Evolutionary conservation across 495 filamentous ascomycete genomes (phyloP).

Genomic region (Acidomyces sp.): DNA sequence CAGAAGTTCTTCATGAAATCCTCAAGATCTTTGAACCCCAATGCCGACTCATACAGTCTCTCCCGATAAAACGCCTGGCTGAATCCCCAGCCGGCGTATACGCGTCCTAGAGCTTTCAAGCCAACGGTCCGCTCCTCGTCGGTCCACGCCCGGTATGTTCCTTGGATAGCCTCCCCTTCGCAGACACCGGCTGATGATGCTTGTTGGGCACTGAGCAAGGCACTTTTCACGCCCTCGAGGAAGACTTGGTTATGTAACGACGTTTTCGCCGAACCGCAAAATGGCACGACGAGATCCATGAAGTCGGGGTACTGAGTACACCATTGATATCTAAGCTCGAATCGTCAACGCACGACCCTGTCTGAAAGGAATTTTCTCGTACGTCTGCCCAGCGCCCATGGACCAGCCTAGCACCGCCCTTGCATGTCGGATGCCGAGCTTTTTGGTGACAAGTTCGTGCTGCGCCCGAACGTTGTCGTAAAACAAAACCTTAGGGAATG

Average conservation of each 20-base stretch:
- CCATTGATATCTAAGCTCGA: conserved; percentile 31
- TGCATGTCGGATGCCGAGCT: conserved; percentile 48
- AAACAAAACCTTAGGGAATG: conserved; percentile 49
- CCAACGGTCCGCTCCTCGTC: conserved; percentile 44
- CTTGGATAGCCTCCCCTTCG: conserved; percentile 28
- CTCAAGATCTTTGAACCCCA: conserved; percentile 51
- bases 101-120: conserved; percentile 55
- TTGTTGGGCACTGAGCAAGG: conserved; percentile 49
- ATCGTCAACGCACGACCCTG: not conserved
- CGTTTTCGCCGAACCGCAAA: conserved; percentile 55
- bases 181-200: conserved; percentile 38
- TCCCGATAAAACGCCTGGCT: conserved; percentile 53
- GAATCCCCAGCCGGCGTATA: conserved; percentile 61
- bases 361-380: too few relatives aligned
- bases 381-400: conserved; percentile 57
- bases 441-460: conserved; percentile 49
- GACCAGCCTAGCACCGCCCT: conserved; percentile 55
- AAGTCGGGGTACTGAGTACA: conserved; percentile 58
- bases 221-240: conserved; percentile 55
- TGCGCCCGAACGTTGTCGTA: conserved; percentile 62
- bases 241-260: conserved; percentile 58
- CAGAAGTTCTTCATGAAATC: conserved; percentile 60
- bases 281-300: conserved; percentile 51
- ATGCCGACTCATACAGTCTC: conserved; percentile 45
- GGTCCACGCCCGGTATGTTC: conserved; percentile 39